Base-by-base conservation (phyloP, 225 moss, liverwort and hornwort genomes). In the Pleurozium schreberi region DNA sequence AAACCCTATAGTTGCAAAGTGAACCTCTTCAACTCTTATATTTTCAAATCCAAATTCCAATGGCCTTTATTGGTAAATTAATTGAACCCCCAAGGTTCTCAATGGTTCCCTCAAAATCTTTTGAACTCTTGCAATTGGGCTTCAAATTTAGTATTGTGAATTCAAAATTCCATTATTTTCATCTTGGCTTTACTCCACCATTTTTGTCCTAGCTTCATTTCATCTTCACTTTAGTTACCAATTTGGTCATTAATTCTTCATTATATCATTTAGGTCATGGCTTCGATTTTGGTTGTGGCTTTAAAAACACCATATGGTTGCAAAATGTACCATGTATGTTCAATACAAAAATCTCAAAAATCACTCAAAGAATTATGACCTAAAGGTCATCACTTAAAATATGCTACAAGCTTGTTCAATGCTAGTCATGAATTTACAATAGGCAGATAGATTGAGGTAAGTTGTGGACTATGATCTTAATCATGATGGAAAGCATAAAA, bases 261-360 rank as follows among this genome's bases (percentile, higher is more conserved):
- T 38, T 67, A 11, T 6, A 38, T 19, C 8, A n/a, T 5, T 22
- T 12, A n/a, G 4, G 2, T 45, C 4, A 42, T 42, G 5, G 5
- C 15, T 26, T 70, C 26, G 26, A 70, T 70, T 70, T 26, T 26
- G 26, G 9, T 42, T 1, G 4, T 28, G 18, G 8, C 30, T 73
- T 18, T 10, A 45, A 28, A 45, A 3, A 0, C 10, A 45, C 18
- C 2, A 17, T 16, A 45, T 73, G 0, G 6, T 45, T 2, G 0
- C 12, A 45, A 42, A 27, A 6, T 18, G 1, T 9, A 27, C 3
- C 10, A 9, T 10, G 36, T 6, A 9, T 28, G 9, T 71, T 67
- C 28, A 71, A 71, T 28, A 9, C 6, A 70, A 26, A 9, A 17
- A 45, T 73, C 3, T 9, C 5, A 70, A 43, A 69, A 5, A 14